Base-by-base conservation (phyloP, 2,329 filamentous ascomycete genomes). In the Phyllosticta capitalensis region DNA sequence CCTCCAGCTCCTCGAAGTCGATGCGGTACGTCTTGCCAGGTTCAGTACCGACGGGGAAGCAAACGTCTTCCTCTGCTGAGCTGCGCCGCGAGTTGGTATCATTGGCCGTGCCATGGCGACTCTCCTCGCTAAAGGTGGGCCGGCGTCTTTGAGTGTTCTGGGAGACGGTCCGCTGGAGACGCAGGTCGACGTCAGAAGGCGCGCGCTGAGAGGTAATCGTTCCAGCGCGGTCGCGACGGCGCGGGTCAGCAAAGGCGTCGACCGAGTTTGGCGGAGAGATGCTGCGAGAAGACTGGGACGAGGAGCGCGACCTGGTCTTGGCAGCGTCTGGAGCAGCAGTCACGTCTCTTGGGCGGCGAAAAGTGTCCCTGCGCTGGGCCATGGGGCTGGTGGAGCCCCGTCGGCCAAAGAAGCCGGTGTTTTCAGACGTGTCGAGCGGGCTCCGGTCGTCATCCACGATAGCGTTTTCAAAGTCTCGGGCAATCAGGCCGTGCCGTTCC, bases 231-330 rank as follows among this genome's bases (percentile, higher is more conserved):
- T 92, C 89, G 61, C 92, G 87, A 61, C 90, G 89, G 55, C 90
- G 87, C 59, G 90, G 89, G 68, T 94, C 89, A 19, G 94, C 94
- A 73, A 99, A 99, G 3, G 94, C 94, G 72, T 97, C 95, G 56
- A 99, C 91, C 0, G 94, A 99, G 73, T 96, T 99, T 7, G 94
- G 94, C 10, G 92, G 92, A 5, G 94, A 97, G 1, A 83, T 78
- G 0, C 89, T 90, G 59, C 90, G 82, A 54, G 82, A 83, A 21
- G 81, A 81, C 2, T 73, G 70, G 4, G 80, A 82, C 19, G 78
- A 79, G 20, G 72, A 72, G 60, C 78, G 71, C 45, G 79, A 81
- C 55, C 73, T 69, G 50, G 69, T 64, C 51, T 69, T 56, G 38
- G 38, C n/a, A 50, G 66, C 67, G n/a, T 50, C 26, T 14, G 19